Percentiles rank a stretch among this genome's conserved stretches.
phyloP scores from a whole-genome alignment of 352 stramenopile species.

The Globisporangium nodosum region DNA sequence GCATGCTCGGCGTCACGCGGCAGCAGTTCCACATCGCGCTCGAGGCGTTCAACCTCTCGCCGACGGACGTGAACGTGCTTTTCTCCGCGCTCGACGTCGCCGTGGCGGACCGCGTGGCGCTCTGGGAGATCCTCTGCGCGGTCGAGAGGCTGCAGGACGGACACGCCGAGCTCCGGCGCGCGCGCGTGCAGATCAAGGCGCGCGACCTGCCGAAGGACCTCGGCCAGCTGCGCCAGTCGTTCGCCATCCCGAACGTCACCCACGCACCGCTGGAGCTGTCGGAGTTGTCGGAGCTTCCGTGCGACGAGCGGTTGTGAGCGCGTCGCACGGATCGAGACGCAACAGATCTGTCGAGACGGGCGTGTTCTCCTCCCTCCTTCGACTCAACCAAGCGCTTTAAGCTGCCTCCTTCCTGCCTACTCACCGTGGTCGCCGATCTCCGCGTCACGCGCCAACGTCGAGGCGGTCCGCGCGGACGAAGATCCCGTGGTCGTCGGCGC shows the following conservation, averaged over 20 bases:
- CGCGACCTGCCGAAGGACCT: constrained; percentile 33
- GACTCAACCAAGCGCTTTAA: neutral
- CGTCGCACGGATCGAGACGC: too few species aligned
- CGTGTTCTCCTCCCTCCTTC: too few species aligned
- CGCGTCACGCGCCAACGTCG: constrained; percentile 22
- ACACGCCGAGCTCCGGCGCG: constrained; percentile 35
- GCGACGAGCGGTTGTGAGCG: too few species aligned
- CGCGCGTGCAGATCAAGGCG: constrained; percentile 39
- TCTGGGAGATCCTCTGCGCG: constrained; percentile 43
- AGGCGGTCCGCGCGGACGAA: constrained; percentile 64
- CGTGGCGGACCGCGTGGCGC: constrained; percentile 37
- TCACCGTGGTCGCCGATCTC: neutral
- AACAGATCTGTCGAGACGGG: too few species aligned
- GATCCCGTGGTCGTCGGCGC: constrained; percentile 45
- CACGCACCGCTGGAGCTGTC: constrained; percentile 3
- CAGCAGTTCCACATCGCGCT: constrained; percentile 57
- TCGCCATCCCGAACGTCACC: constrained; percentile 7
- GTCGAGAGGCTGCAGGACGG: constrained; percentile 40
- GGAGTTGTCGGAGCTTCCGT: neutral
- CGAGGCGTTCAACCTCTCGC: constrained; percentile 38
- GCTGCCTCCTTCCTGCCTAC: neutral
- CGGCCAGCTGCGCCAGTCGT: constrained; percentile 21
- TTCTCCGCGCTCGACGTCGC: constrained; percentile 52
- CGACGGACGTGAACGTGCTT: constrained; percentile 50
- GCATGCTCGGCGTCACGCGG: constrained; percentile 36